Percentiles rank a stretch among this genome's conserved stretches.
phyloP scores from a whole-genome alignment of 2,329 filamentous ascomycete species.

The Scleromitrula shiraiana region DNA sequence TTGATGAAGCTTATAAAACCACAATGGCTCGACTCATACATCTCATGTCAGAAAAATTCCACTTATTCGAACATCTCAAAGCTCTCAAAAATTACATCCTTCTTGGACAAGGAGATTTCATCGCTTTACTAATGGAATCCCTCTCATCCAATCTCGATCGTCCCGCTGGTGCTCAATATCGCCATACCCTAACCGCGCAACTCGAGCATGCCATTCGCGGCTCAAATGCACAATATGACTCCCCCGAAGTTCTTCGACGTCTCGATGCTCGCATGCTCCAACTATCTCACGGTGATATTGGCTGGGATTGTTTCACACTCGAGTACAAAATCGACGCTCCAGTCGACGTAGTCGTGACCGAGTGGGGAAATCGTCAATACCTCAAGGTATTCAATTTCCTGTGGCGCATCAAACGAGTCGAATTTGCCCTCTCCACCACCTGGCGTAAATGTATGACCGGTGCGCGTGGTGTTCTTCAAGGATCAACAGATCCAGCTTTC shows the following conservation, averaged over 20 bases:
- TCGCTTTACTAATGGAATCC: constrained; percentile 93
- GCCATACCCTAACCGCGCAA: constrained; percentile 95
- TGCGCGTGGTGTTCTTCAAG: constrained; percentile 78
- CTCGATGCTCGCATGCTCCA: constrained; percentile 98
- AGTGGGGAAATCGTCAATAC: constrained; percentile 92
- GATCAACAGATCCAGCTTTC: constrained; percentile 56
- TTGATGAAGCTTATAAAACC: constrained; percentile 94
- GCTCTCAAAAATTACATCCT: constrained; percentile 93
- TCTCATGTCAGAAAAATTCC: constrained; percentile 92
- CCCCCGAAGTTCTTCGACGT: constrained; percentile 79
- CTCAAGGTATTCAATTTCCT: constrained; percentile 99
- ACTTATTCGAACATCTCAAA: constrained; percentile 82
- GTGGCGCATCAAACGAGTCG: constrained; percentile 95
- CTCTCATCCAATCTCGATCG: constrained; percentile 86
- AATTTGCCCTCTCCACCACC: constrained; percentile 82
- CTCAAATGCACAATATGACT: constrained; percentile 94
- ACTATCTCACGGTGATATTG: constrained; percentile 90
- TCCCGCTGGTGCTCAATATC: constrained; percentile 92
- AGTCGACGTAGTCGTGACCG: constrained; percentile 92
- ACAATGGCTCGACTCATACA: constrained; percentile 93
- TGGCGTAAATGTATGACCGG: constrained; percentile 97
- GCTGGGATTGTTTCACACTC: constrained; percentile 97
- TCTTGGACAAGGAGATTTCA: constrained; percentile 93
- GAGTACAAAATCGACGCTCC: constrained; percentile 98
- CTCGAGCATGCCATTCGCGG: constrained; percentile 94